phyloP scores from a whole-genome alignment of 768 basidiomycete species.

The Pholiota molesta region DNA sequence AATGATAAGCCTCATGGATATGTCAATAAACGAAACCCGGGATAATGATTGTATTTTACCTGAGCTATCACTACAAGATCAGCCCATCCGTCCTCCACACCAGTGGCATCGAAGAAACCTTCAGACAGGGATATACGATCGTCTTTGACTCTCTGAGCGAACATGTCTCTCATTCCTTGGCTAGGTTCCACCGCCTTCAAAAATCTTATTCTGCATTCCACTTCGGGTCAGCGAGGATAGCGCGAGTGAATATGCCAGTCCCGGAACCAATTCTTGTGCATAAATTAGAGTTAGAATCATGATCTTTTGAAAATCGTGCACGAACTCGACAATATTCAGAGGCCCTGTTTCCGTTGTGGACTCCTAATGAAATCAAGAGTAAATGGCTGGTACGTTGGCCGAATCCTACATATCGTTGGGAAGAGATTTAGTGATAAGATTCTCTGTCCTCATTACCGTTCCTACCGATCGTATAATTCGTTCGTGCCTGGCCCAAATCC shows the following conservation, averaged over 20 bases:
- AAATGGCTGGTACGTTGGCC: conserved; percentile 79
- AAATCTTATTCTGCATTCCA: conserved; percentile 53
- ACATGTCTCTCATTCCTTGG: conserved; percentile 80
- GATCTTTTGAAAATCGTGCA: conserved; percentile 5
- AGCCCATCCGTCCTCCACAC: conserved; percentile 68
- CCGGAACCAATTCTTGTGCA: conserved; percentile 74
- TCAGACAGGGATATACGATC: conserved; percentile 54
- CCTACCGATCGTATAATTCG: conserved; percentile 75
- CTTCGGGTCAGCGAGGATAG: conserved; percentile 66
- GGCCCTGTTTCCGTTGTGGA: conserved; percentile 39
- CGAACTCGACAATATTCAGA: conserved; percentile 74
- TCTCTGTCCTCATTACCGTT: background rate
- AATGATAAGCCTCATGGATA: conserved; percentile 79
- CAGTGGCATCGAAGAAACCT: conserved; percentile 72
- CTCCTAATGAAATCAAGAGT: conserved; percentile 65
- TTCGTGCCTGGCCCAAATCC: conserved; percentile 86
- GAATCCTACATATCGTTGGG: conserved; percentile 48
- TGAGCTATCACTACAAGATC: conserved; percentile 81
- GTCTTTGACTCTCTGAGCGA: conserved; percentile 58
- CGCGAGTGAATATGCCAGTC: conserved; percentile 88
- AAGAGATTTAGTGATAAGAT: background rate
- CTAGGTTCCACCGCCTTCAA: conserved; percentile 84
- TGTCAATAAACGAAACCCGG: conserved; percentile 15
- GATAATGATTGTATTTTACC: conserved; percentile 35
- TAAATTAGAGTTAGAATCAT: conserved; percentile 2